Base-by-base conservation (phyloP, 345 rosid species). In the Linum tenue region DNA sequence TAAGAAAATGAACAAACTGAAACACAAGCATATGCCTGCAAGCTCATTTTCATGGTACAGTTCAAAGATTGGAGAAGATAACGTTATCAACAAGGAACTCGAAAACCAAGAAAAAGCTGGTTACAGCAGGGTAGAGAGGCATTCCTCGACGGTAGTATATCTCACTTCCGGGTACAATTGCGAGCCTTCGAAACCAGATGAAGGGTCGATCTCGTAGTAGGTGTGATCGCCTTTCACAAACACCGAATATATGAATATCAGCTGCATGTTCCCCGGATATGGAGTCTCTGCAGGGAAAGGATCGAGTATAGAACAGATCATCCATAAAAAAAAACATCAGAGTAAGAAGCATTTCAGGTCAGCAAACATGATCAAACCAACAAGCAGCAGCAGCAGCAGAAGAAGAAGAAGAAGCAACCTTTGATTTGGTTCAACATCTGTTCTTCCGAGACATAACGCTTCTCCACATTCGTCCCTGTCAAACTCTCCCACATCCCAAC, bases 401-500 rank as follows among this genome's bases (percentile, higher is more conserved):
- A 48, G 8, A 37, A 60, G 1, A 5, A 0, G 37, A 59, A 5
- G 8, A 37, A 42, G 50, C 42, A 74, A 88, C 97, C 94, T 84
- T 79, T 72, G 66, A 88, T 86, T 83, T 53, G 80, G 55, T 36
- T 56, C 42, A 86, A 87, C 74, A 86, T 77, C 64, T 88, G 79
- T 35, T 80, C 90, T 74, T 85, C 98, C 43, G 83, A 63, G 41
- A 79, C 71, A 69, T 78, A 76, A 14, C 37, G 69, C 78, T 73
- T 91, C 75, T 76, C 82, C 2, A 91, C 85, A 69, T 78, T 81
- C 68, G 80, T 81, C 64, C 80, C 75, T 3, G 84, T 84, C 80
- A 88, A 86, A 55, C 73, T 41, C 79, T 91, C 96, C 98, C 96
- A 88, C 61, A 82, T 60, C 37, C 64, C 75, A 4, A 84, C 80